Evolutionary conservation across 176 grass and related monocot species (phyloP).

Genomic region (Saccharum spontaneum): DNA sequence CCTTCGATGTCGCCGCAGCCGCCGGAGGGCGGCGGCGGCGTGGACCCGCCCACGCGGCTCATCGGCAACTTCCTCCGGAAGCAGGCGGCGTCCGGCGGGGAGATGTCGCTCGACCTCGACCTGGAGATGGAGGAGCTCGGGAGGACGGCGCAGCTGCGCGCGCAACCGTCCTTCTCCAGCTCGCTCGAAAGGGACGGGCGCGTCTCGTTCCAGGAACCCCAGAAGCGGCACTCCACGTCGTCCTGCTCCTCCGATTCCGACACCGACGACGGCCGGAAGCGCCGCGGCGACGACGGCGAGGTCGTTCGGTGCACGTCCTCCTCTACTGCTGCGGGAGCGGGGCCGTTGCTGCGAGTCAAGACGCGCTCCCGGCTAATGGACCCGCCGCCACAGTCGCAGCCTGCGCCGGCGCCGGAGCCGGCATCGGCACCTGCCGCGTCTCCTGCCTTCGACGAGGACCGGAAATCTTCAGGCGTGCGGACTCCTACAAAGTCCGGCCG

Average conservation of each 20-base stretch:
- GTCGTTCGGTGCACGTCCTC: conserved; percentile 67
- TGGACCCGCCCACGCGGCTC: conserved; percentile 80
- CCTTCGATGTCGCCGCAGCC: conserved; percentile 22
- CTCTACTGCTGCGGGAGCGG: conserved; percentile 31
- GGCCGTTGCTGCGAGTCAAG: conserved; percentile 50
- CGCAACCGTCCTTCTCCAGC: conserved; percentile 40
- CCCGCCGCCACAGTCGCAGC: conserved; percentile 44
- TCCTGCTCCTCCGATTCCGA: conserved; percentile 37
- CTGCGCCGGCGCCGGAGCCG: neutral
- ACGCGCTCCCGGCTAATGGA: conserved; percentile 86
- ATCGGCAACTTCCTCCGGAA: conserved; percentile 77
- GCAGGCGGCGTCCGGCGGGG: conserved; percentile 57
- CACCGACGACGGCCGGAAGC: conserved; percentile 21
- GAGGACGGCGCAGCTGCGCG: conserved; percentile 13
- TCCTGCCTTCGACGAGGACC: conserved; percentile 21
- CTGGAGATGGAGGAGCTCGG: conserved; percentile 78
- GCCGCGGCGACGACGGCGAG: conserved; percentile 35
- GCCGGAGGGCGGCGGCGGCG: conserved; percentile 22
- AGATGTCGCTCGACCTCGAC: conserved; percentile 67
- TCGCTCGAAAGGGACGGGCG: conserved; percentile 66
- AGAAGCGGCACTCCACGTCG: conserved; percentile 1
- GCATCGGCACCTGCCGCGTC: neutral
- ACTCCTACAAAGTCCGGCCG: conserved; percentile 44
- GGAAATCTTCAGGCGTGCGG: conserved; percentile 22
- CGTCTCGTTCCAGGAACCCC: conserved; percentile 51